Percentiles rank a stretch among this genome's conserved stretches.
Evolutionary conservation across 2,329 filamentous ascomycete species (phyloP).

Genomic region (Nothopassalora personata): DNA sequence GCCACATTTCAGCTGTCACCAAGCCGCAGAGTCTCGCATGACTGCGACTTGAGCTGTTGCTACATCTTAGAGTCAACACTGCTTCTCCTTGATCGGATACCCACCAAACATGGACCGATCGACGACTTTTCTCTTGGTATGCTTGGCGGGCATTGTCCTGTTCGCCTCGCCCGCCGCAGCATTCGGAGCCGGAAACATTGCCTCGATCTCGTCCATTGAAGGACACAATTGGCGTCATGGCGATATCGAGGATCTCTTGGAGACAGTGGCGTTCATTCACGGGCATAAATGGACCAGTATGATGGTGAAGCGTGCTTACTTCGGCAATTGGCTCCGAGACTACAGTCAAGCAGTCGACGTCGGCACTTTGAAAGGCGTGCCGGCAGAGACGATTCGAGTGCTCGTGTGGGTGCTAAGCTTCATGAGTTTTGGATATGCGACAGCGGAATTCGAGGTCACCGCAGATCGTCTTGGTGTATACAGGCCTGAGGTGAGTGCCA

Average conservation of each 20-base stretch:
- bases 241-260: conserved; percentile 49
- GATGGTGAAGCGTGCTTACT: conserved; percentile 77
- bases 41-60: neutral
- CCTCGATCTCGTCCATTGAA: conserved; percentile 39
- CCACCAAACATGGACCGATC: conserved; percentile 1
- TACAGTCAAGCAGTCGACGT: conserved; percentile 94
- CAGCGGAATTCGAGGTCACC: conserved; percentile 80
- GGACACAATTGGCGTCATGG: conserved; percentile 51
- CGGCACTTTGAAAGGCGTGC: conserved; percentile 84
- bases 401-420: conserved; percentile 78
- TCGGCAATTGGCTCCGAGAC: conserved; percentile 91
- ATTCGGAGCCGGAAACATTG: conserved; percentile 48
- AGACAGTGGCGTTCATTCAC: conserved; percentile 38
- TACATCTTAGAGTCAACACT: neutral
- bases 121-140: conserved; percentile 23
- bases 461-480: conserved; percentile 74
- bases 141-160: conserved; percentile 24
- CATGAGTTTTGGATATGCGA: conserved; percentile 78
- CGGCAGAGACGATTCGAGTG: conserved; percentile 83
- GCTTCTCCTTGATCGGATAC: neutral
- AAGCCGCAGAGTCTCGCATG: neutral
- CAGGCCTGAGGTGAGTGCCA: conserved; percentile 55
- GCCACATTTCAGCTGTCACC: conserved; percentile 6
- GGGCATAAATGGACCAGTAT: conserved; percentile 57
- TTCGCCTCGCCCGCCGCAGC: conserved; percentile 29